phyloP scores from a whole-genome alignment of 768 basidiomycete genomes.

The Boletus rex-veris region DNA sequence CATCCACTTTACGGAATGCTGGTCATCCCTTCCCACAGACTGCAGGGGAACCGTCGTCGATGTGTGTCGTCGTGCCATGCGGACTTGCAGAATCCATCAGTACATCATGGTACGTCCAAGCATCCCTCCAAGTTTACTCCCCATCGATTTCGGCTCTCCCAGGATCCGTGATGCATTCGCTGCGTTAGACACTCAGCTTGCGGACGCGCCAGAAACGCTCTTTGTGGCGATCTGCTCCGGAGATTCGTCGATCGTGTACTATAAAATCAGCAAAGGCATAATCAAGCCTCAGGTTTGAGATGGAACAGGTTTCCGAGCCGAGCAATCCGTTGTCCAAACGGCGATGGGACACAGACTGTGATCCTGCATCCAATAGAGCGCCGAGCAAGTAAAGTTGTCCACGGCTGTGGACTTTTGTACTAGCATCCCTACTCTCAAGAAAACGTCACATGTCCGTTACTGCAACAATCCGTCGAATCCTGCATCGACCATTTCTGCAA shows the following conservation, averaged over 20 bases:
- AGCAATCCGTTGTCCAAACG: too few relatives aligned
- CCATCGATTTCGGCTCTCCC: not conserved
- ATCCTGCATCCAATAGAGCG: not conserved
- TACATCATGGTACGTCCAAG: slow-evolving; percentile 49
- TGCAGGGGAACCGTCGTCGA: slow-evolving; percentile 31
- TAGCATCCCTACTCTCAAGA: not conserved
- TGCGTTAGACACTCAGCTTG: slow-evolving; percentile 33
- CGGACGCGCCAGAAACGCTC: slow-evolving; percentile 40
- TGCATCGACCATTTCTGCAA: slow-evolving; percentile 58
- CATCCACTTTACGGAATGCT: not conserved
- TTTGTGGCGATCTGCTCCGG: slow-evolving; percentile 71
- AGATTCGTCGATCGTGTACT: slow-evolving; percentile 82
- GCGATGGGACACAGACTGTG: too few relatives aligned
- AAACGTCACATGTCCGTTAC: slow-evolving; percentile 4
- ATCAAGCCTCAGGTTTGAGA: slow-evolving; percentile 63
- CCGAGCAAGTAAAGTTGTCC: not conserved
- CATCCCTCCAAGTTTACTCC: too few relatives aligned
- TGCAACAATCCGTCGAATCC: slow-evolving; percentile 34
- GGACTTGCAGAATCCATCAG: slow-evolving; percentile 63
- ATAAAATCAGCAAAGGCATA: slow-evolving; percentile 74
- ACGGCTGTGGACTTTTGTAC: not conserved
- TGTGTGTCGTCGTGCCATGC: slow-evolving; percentile 56
- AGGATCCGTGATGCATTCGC: slow-evolving; percentile 62
- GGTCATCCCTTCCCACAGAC: slow-evolving; percentile 34
- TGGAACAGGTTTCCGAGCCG: too few relatives aligned